Evolutionary conservation across 768 basidiomycete genomes (phyloP), one percentile per base, ranked within the genome.

Genomic region (Tricholoma furcatifolium): DNA sequence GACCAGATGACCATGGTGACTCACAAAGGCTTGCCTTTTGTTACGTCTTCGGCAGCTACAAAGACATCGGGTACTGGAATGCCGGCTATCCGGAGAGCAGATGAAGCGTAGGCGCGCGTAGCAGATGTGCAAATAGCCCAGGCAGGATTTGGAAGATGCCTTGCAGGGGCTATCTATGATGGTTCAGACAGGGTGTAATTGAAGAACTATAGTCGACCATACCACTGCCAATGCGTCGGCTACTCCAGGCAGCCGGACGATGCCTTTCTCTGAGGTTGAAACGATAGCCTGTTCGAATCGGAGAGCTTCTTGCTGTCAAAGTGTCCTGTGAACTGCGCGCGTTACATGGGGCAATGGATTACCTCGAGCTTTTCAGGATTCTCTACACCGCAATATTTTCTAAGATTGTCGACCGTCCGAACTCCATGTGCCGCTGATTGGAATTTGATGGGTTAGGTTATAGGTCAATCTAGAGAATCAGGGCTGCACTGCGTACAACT

Each of bases 81-180:
- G 2, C 78, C 80, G 43, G 87, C 84, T 20, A 81, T 78, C 15
- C 68, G 69, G 45, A 96, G 75, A 9, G 93, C 92, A 27, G 83
- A 76, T 2, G 76, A 67, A 12, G 93, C 93, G 67, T 97, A 96
- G 17, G 61, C 66, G 43, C 77, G 77, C 15, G 93, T 94, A 0
- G 93, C 92, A 64, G 87, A 85, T 30, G 93, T 95, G 68, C 91
- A 91, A 60, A 97, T 87, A 0, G 91, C 86, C 91, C 92, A 97
- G 23, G 75, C 75, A 17, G 88, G 85, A 15, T 81, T 80, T 7
- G 86, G 81, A 6, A 71, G 63, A 52, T 62, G 60, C 36, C 70
- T 62, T 30, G 62, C 60, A 35, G 69, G 58, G 12, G 62, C 70
- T 32, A 82, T 67, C 78, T 79, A 53, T 1, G 20, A 36, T 24